Evolutionary conservation across 441 rosid species (phyloP).

Genomic region (Adansonia madagascariensis): DNA sequence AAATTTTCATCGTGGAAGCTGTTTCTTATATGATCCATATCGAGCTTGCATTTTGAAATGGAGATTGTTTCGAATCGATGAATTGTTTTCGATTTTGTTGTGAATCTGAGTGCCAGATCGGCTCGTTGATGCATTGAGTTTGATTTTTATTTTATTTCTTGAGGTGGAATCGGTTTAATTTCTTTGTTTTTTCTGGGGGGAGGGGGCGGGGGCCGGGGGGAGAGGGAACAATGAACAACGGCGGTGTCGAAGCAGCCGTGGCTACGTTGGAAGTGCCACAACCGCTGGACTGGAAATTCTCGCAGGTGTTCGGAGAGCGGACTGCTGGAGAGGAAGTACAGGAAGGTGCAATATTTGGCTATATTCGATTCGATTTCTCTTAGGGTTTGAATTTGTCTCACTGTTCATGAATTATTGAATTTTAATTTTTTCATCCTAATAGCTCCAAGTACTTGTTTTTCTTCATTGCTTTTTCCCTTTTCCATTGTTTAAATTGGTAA

Average conservation of each 20-base stretch:
- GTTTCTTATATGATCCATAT: constrained; percentile 32
- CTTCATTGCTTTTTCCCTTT: not conserved
- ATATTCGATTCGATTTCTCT: constrained; percentile 25
- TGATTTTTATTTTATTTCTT: constrained; percentile 1
- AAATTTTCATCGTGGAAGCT: not conserved
- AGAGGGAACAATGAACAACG: constrained; percentile 59
- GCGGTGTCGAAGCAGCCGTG: constrained; percentile 59
- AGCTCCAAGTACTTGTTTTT: not conserved
- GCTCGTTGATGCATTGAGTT: constrained; percentile 25
- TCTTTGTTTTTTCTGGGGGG: no score
- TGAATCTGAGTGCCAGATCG: constrained; percentile 36
- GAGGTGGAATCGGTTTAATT: not conserved
- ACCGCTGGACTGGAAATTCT: constrained; percentile 73
- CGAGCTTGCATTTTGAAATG: constrained; percentile 20
- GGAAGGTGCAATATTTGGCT: constrained; percentile 49
- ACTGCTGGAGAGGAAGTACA: constrained; percentile 79
- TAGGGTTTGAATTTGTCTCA: constrained; percentile 24
- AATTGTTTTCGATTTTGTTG: constrained; percentile 15
- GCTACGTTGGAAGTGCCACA: constrained; percentile 60
- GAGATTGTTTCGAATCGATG: constrained; percentile 25
- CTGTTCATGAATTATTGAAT: constrained; percentile 36
- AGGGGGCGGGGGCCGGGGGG: no score
- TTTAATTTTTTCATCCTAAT: constrained; percentile 19
- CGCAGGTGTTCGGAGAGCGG: constrained; percentile 81
- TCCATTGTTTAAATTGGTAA: not conserved